Conservation (phyloP, 1,284 basidiomycete species). For the Anthracocystis walkeri region DNA sequence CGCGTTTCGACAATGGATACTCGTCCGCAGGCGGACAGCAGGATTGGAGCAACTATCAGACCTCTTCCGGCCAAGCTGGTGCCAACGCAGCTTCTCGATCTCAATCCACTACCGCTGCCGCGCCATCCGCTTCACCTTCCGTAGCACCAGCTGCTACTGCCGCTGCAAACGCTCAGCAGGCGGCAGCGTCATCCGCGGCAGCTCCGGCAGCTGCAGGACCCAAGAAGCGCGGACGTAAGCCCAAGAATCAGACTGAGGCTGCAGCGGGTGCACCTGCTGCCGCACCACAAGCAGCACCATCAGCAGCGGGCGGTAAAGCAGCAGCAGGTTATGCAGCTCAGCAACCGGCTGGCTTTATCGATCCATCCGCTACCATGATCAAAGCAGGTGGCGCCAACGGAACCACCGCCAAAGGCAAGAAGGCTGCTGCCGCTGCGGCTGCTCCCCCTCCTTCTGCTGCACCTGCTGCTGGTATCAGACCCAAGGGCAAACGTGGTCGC, state of each 20-base stretch:
- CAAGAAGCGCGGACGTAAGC: slow-evolving; percentile 46
- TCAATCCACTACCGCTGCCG: slow-evolving; percentile 16
- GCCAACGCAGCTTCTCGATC: slow-evolving; percentile 28
- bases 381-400: slow-evolving; percentile 29
- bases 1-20: slow-evolving; percentile 37
- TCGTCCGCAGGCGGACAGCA: slow-evolving; percentile 36
- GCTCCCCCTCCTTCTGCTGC: slow-evolving; percentile 11
- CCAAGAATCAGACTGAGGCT: slow-evolving; percentile 31
- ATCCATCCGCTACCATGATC: slow-evolving; percentile 46
- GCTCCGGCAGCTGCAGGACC: slow-evolving; percentile 15
- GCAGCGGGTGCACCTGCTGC: slow-evolving; percentile 13
- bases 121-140: slow-evolving; percentile 20
- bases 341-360: slow-evolving; percentile 34
- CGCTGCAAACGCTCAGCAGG: slow-evolving; percentile 9
- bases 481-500: slow-evolving; percentile 45
- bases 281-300: slow-evolving; percentile 5
- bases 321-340: slow-evolving; percentile 18
- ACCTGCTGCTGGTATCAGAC: slow-evolving; percentile 18
- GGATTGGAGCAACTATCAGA: slow-evolving; percentile 43
- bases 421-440: slow-evolving; percentile 31
- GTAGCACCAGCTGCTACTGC: slow-evolving; percentile 13
- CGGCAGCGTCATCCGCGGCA: slow-evolving; percentile 12
- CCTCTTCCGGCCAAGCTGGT: slow-evolving; percentile 12
- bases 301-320: slow-evolving; percentile 17
- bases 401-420: slow-evolving; percentile 32